Evolutionary conservation across 139 green algal species (phyloP), one percentile per base, ranked within the genome.

Genomic region (Volvox reticuliferus): DNA sequence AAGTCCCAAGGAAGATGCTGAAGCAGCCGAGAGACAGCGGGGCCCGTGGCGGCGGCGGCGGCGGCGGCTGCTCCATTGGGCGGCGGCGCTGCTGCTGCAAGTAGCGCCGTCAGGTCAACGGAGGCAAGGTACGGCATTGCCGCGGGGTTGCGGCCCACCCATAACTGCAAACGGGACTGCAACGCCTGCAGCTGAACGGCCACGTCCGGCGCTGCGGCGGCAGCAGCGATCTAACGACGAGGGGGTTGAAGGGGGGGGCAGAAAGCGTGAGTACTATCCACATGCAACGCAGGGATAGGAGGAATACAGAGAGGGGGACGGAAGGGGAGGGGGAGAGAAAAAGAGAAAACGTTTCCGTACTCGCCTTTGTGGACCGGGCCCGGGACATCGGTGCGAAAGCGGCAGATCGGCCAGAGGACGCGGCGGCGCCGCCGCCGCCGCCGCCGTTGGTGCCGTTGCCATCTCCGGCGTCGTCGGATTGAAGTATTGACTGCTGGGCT

Each of bases 161-260:
- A 90, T 18, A 90, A 76, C 86, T 90, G 86, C 73, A 90, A 13
- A 0, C 86, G 73, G 73, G 32, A 35, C 86, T 90, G 86, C 75
- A 90, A 50, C 30, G 75, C 19, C 75, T 55, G 75, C 32, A 81
- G 75, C 75, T 81, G 75, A 28, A 20, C n/a, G 75, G 75, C 2
- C 32, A 35, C 30, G 9, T 55, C 30, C 0, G n/a, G 30, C 16
- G 9, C n/a, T 17, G 30, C 33, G 75, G 75, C 12, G 30, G n/a
- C 32, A 35, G 75, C 14, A 12, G 75, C 75, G 75, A 35, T 5
- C 75, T 81, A 30, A 55, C 12, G 17, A 35, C n/a, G 73, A 20
- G 73, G 28, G 28, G n/a, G 26, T 17, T 17, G 71, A 21, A 2
- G 65, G 65, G 2, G 65, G 65, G 65, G 65, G 65, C 5, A 55